Percentiles rank a stretch among this genome's conserved stretches.
Evolutionary conservation across 345 rosid genomes (phyloP).

Genomic region (Excoecaria agallocha): DNA sequence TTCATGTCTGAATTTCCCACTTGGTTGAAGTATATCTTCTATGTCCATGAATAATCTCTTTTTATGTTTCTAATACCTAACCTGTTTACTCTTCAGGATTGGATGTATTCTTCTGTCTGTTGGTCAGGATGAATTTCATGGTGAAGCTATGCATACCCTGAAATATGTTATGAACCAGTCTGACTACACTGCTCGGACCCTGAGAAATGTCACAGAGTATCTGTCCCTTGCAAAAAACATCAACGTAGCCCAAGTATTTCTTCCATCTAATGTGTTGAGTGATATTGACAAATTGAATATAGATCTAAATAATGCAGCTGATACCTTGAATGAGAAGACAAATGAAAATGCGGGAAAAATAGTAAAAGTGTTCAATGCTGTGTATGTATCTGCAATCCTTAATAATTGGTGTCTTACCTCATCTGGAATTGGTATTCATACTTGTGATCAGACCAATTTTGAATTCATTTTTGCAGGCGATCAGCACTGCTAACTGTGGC

Average conservation of each 20-base stretch:
- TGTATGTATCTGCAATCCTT: slow-evolving; percentile 48
- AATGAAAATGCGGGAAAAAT: slow-evolving; percentile 67
- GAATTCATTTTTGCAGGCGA: slow-evolving; percentile 51
- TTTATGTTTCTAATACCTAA: slow-evolving; percentile 16
- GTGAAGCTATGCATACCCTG: slow-evolving; percentile 69
- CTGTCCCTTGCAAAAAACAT: slow-evolving; percentile 83
- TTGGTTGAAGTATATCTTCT: background rate
- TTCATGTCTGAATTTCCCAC: background rate
- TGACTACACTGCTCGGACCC: slow-evolving; percentile 78
- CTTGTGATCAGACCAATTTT: slow-evolving; percentile 6
- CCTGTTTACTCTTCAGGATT: slow-evolving; percentile 42
- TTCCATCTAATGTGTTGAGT: slow-evolving; percentile 65
- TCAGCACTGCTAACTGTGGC: slow-evolving; percentile 74
- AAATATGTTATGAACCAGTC: slow-evolving; percentile 91
- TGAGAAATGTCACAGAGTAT: slow-evolving; percentile 81
- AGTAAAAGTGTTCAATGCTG: slow-evolving; percentile 54
- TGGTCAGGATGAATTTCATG: slow-evolving; percentile 82
- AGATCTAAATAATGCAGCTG: slow-evolving; percentile 72
- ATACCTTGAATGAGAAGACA: slow-evolving; percentile 64
- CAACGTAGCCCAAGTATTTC: slow-evolving; percentile 71
- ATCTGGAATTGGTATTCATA: slow-evolving; percentile 3
- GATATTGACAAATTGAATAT: slow-evolving; percentile 74
- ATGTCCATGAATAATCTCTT: background rate
- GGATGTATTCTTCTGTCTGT: slow-evolving; percentile 93
- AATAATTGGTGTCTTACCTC: slow-evolving; percentile 6